phyloP scores from a whole-genome alignment of 148 eudicot species.

The Rhododendron vialii region DNA sequence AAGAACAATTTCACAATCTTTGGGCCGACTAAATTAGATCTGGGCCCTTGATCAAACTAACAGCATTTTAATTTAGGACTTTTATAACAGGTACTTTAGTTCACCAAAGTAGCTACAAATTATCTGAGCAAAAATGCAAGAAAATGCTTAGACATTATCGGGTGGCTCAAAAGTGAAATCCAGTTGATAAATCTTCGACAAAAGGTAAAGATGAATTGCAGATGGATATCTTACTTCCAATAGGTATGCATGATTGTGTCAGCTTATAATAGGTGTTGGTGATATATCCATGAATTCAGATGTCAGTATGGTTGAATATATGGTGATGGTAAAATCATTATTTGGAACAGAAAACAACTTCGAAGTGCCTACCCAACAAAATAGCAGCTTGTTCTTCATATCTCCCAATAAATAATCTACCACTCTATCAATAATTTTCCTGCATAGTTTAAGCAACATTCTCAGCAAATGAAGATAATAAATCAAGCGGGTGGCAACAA shows the following conservation, averaged over 20 bases:
- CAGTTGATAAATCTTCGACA: background rate
- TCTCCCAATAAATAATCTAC: conserved; percentile 80
- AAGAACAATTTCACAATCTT: background rate
- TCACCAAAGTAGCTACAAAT: conserved; percentile 4
- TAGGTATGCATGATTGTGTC: background rate
- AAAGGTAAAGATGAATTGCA: background rate
- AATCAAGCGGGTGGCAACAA: background rate
- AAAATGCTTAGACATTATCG: background rate
- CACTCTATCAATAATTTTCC: conserved; percentile 64
- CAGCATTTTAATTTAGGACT: background rate
- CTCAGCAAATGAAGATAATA: background rate
- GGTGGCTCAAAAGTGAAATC: background rate
- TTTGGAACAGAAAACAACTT: background rate
- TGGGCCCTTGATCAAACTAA: background rate
- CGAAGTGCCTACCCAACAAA: conserved; percentile 73
- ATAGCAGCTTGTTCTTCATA: conserved; percentile 51
- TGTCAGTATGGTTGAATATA: background rate
- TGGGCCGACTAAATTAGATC: background rate
- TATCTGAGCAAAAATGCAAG: background rate
- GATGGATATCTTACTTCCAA: background rate
- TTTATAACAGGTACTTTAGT: background rate
- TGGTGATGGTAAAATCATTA: background rate
- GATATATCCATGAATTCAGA: background rate
- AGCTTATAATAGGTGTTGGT: background rate
- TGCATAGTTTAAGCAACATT: conserved; percentile 28